Evolutionary conservation across 768 basidiomycete species (phyloP), one percentile per base, ranked within the genome.

Genomic region (Hirschioporus abietinus): DNA sequence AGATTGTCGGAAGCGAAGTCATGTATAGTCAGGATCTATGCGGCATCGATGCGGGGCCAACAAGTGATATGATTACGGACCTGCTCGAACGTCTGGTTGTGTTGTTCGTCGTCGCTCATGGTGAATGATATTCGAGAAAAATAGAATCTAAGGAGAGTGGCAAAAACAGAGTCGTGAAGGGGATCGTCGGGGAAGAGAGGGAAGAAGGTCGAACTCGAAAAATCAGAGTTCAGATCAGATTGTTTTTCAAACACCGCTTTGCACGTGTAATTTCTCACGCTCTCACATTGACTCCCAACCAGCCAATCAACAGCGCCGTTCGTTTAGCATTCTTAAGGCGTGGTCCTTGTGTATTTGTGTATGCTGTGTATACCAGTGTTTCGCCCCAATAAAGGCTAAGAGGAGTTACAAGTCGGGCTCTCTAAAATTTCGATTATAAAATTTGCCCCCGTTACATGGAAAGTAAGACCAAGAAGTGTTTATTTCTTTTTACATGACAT

Each of bases 51-150:
- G 57, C 35, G 64, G 35, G 67, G 68, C 61, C 30, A 30, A 58
- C 68, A 61, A 65, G 59, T 63, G 64, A 68, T 62, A 34, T 58
- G 64, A 26, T 73, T 69, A 71, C 82, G 67, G 64, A 90, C 91
- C 83, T 86, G 82, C 83, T 96, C 93, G 73, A 97, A 95, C 76
- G 82, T 84, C 76, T 94, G 90, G 74, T 95, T 86, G 83, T 95
- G 93, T 71, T 81, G 67, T 79, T 93, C 92, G 78, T 96, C 93
- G 82, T 96, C 94, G 76, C 89, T 91, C 91, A 92, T 93, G 82
- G 79, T 84, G 71, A 61, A 15, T 12, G 60, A 61, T 25, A 7
- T 61, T 12, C 24, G 60, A 34, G 30, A 61, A 61, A 61, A 34
- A 61, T 61, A 61, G 10, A 61, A 61, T 64, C 63, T 64, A 64